These are phyloP conservation scores for Leccinum obscurum DNA, from an alignment of 768 basidiomycete genomes.

Conservation along the genomic window DNA sequence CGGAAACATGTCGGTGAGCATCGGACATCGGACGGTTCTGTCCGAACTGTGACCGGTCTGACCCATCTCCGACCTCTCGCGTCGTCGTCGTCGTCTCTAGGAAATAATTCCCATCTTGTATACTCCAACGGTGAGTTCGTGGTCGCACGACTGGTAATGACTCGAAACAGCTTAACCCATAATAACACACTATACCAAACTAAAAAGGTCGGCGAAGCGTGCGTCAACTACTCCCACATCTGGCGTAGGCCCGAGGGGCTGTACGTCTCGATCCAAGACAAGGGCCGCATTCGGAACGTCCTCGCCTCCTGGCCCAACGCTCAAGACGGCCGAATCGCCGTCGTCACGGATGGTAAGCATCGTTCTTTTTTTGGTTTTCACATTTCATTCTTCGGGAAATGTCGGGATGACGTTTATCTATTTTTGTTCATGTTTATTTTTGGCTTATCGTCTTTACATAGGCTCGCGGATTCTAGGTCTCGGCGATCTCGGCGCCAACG, in stretches of 20 bases:
- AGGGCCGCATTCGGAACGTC: slow-evolving; percentile 59
- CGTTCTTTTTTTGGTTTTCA: neutral
- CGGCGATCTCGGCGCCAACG: slow-evolving; percentile 44
- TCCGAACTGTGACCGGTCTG: neutral
- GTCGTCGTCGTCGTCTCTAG: neutral
- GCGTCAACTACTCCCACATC: slow-evolving; percentile 68
- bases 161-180: neutral
- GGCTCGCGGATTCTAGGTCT: slow-evolving; percentile 77
- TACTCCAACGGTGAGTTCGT: slow-evolving; percentile 60
- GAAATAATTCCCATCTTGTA: slow-evolving; percentile 66
- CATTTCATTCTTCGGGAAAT: neutral
- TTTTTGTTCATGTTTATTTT: neutral
- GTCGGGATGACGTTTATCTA: neutral
- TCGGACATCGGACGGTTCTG: neutral
- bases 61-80: slow-evolving; percentile 2
- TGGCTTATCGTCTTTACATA: neutral
- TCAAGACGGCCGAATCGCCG: slow-evolving; percentile 57
- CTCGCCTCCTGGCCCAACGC: slow-evolving; percentile 52
- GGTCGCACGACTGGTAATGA: slow-evolving; percentile 9
- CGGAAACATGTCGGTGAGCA: slow-evolving; percentile 56
- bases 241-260: slow-evolving; percentile 63
- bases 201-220: slow-evolving; percentile 64
- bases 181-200: neutral
- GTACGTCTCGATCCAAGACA: slow-evolving; percentile 65
- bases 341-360: slow-evolving; percentile 69